Percentiles rank a stretch among this genome's conserved stretches.
phyloP scores from a whole-genome alignment of 2,329 filamentous ascomycete species.

The Myriosclerotinia duriaeana region DNA sequence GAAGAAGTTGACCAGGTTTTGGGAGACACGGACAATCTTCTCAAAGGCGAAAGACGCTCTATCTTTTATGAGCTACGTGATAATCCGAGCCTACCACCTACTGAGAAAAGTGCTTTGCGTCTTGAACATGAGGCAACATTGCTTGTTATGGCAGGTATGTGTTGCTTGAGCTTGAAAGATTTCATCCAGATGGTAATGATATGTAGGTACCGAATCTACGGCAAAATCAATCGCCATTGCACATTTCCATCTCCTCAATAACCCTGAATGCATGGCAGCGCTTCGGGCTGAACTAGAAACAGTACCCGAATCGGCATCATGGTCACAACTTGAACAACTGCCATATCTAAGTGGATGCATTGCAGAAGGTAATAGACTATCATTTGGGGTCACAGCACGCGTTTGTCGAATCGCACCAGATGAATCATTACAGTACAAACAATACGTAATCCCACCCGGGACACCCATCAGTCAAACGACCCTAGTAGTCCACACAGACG shows the following conservation, averaged over 20 bases:
- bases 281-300: conserved; percentile 41
- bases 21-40: not conserved
- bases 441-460: conserved; percentile 30
- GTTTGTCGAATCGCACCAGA: conserved; percentile 32
- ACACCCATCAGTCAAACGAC: conserved; percentile 28
- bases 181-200: not conserved
- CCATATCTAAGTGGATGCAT: conserved; percentile 39
- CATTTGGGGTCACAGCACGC: conserved; percentile 38
- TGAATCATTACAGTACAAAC: conserved; percentile 14
- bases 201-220: not conserved
- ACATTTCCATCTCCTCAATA: conserved; percentile 35
- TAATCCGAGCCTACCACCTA: conserved; percentile 20
- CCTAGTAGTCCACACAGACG: conserved; percentile 36
- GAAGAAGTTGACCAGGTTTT: not conserved
- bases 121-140: conserved; percentile 41
- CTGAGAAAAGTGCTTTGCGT: conserved; percentile 40
- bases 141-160: conserved; percentile 39
- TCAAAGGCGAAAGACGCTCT: conserved; percentile 21
- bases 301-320: conserved; percentile 21
- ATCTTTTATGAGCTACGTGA: conserved; percentile 13
- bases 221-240: conserved; percentile 1
- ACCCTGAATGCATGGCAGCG: conserved; percentile 35
- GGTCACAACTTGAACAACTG: conserved; percentile 32
- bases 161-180: not conserved
- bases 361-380: conserved; percentile 39